phyloP scores from a whole-genome alignment of 306 rosid species.

The Alnus rubra region DNA sequence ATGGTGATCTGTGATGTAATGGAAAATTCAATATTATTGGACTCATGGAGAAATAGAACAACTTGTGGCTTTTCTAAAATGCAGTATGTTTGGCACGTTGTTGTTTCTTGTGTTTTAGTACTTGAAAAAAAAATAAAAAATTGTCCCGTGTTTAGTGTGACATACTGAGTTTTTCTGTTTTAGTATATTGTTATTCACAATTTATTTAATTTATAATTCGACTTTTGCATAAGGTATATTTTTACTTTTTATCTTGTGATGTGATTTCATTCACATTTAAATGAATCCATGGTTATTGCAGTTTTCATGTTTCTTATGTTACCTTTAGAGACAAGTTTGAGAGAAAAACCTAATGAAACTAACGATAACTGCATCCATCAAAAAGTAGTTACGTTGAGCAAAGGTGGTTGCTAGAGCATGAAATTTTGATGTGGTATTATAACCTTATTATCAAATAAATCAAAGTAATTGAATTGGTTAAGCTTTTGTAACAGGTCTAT shows the following conservation, averaged over 20 bases:
- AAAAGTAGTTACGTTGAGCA: neutral
- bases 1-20: neutral
- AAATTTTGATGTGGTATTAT: neutral
- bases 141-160: neutral
- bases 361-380: neutral
- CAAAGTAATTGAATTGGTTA: neutral
- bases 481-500: too few relatives aligned
- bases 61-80: neutral
- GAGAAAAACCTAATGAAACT: slow-evolving; percentile 8
- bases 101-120: neutral
- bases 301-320: neutral
- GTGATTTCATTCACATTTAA: neutral
- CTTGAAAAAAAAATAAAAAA: neutral
- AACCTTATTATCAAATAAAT: neutral
- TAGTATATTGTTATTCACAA: neutral
- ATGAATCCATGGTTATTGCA: neutral
- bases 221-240: slow-evolving; percentile 74
- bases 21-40: neutral
- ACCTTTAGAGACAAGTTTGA: neutral
- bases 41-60: neutral
- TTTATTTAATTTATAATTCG: neutral
- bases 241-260: neutral
- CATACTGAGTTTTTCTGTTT: neutral
- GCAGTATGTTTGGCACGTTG: neutral
- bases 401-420: neutral